Evolutionary conservation across 345 rosid species (phyloP), one percentile per base, ranked within the genome.

Genomic region (Salix arbutifolia): DNA sequence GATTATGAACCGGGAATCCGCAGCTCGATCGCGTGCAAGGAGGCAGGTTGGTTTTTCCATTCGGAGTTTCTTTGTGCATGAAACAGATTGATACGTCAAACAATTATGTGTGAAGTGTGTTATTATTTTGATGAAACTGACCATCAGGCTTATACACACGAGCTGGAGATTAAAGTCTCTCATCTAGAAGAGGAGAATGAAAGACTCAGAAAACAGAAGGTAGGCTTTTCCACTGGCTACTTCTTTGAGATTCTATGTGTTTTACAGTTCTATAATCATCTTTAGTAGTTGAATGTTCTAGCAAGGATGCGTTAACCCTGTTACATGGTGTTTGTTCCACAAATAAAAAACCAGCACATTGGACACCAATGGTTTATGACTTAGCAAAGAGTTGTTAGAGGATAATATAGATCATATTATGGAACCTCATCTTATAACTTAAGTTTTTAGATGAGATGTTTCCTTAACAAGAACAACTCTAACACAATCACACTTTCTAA

Each of bases 1-100:
- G 81, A 73, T 79, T 6, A 79, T 68, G 74, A 79, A 79, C 42
- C 69, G 81, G 56, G 81, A 79, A 23, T 69, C 78, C 4, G 82
- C 82, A 12, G 75, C 78, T 8, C 74, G 78, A 2, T 79, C 78
- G 9, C 74, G 78, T n/a, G 78, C 78, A 26, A 78, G 12, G 14
- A 74, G 13, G 17, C 31, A 65, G 17, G 53, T 21, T 10, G 28
- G 64, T 23, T 58, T 58, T 58, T 58, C 14, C 26, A 40, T 58
- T 23, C 1, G 26, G 9, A 18, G n/a, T 0, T 52, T 52, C 9
- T 52, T 18, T 52, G 58, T 58, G 26, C 64, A 10, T 58, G 28
- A 58, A n/a, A 58, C 28, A 58, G 64, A 11, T 23, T 23, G 64
- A 4, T 58, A 23, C 14, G 23, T 58, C 14, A 10, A n/a, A n/a